A percentile compares a stretch with the other conserved stretches of the same genome.
These are phyloP conservation scores for Xylariales sp. DNA, from an alignment of 2,329 filamentous ascomycete species.

Conservation along the genomic window DNA sequence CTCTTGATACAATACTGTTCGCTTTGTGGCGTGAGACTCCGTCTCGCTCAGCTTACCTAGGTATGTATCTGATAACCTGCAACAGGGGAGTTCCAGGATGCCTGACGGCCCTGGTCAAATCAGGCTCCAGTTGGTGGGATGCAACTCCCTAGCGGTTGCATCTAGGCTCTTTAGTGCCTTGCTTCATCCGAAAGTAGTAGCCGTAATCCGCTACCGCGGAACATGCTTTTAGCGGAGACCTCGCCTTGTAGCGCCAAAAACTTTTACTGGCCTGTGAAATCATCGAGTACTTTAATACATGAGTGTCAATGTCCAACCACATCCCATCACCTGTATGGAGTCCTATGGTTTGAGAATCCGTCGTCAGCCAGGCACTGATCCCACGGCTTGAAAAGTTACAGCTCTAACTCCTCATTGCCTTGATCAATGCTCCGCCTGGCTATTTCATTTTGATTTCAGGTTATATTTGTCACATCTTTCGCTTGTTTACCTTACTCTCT, in stretches of 20 bases:
- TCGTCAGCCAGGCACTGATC: neutral
- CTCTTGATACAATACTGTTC: neutral
- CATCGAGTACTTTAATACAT: slow-evolving; percentile 2
- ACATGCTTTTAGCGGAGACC: slow-evolving; percentile 8
- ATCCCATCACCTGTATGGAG: neutral
- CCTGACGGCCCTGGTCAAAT: too few relatives aligned
- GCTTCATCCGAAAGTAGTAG: neutral
- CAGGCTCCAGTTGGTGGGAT: neutral
- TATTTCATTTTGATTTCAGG: neutral
- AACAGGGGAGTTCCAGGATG: neutral
- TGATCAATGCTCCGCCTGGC: neutral
- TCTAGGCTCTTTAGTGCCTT: neutral
- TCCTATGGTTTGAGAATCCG: neutral
- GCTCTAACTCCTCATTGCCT: neutral
- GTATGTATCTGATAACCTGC: neutral
- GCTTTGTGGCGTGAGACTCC: neutral
- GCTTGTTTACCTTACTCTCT: neutral
- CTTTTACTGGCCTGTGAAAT: slow-evolving; percentile 4
- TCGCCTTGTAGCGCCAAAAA: slow-evolving; percentile 7
- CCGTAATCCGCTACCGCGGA: slow-evolving; percentile 1
- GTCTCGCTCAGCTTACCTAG: neutral
- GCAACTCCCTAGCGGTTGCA: neutral
- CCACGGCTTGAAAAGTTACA: too few relatives aligned
- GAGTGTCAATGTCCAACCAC: slow-evolving; percentile 1
- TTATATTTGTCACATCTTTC: too few relatives aligned